A percentile compares a stretch with the other conserved stretches of the same genome.
Evolutionary conservation across 2,329 filamentous ascomycete genomes (phyloP).

Genomic region (Calonectria henricotiae): DNA sequence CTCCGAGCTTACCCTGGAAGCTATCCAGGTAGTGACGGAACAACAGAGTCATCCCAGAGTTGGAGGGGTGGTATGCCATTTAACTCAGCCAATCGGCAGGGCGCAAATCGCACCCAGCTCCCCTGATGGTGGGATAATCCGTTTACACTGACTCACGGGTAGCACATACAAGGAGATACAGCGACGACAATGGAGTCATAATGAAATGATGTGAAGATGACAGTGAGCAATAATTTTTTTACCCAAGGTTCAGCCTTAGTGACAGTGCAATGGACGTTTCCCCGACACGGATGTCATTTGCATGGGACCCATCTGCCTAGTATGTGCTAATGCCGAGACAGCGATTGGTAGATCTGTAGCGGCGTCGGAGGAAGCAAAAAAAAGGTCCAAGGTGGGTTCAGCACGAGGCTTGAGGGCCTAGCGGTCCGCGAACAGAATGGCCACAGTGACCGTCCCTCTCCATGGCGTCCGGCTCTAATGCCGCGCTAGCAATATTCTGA

Average conservation of each 20-base stretch:
- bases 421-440: constrained; percentile 36
- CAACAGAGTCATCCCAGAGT: constrained; percentile 25
- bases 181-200: constrained; percentile 11
- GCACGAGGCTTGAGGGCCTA: constrained; percentile 31
- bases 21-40: constrained; percentile 21
- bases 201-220: constrained; percentile 8
- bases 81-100: constrained; percentile 31
- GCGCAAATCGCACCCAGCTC: constrained; percentile 5
- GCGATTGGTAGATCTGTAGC: constrained; percentile 44
- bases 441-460: constrained; percentile 36
- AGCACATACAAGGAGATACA: constrained; percentile 7
- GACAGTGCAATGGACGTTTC: constrained; percentile 11
- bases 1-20: constrained; percentile 4
- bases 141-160: constrained; percentile 30
- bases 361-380: constrained; percentile 32
- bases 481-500: constrained; percentile 47
- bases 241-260: constrained; percentile 16
- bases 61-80: constrained; percentile 26
- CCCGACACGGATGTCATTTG: constrained; percentile 23
- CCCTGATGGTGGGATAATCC: constrained; percentile 28
- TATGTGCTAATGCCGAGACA: constrained; percentile 45
- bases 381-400: constrained; percentile 35
- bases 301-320: constrained; percentile 10
- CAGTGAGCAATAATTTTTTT: constrained; percentile 1
- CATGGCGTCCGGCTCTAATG: constrained; percentile 46